phyloP scores from a whole-genome alignment of 2,329 filamentous ascomycete species.

The Grosmannia huntii region DNA sequence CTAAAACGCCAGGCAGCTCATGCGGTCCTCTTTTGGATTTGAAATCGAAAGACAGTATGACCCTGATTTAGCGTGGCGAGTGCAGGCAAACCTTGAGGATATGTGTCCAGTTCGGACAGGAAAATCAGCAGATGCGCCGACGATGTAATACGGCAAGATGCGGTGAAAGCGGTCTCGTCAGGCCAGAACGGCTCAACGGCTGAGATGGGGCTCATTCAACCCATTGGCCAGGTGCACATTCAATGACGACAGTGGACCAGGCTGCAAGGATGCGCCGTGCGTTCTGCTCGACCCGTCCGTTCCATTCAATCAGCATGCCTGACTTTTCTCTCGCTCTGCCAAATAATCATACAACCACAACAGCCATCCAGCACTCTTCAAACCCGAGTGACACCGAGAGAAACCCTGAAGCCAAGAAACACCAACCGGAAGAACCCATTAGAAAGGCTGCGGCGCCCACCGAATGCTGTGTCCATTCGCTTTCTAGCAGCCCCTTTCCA shows the following conservation, averaged over 20 bases:
- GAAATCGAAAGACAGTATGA: not conserved
- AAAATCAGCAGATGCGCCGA: slow-evolving; percentile 1
- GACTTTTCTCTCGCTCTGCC: not conserved
- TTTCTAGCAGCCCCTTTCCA: not conserved
- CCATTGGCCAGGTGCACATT: not conserved
- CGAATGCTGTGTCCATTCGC: not conserved
- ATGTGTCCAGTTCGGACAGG: not conserved
- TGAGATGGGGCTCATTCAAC: not conserved
- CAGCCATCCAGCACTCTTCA: not conserved
- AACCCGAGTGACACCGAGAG: not conserved
- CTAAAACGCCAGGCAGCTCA: not conserved
- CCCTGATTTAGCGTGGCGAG: not conserved
- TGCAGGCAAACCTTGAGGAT: not conserved
- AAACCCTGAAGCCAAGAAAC: slow-evolving; percentile 1
- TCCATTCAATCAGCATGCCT: not conserved
- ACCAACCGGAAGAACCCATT: not conserved
- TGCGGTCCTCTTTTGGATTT: not conserved
- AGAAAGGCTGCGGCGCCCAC: not conserved
- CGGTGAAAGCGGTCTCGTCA: not conserved
- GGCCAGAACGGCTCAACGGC: not conserved
- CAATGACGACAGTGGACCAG: not conserved
- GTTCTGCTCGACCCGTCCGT: not conserved
- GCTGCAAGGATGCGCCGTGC: not conserved
- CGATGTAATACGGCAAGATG: not conserved
- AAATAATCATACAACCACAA: not conserved